phyloP scores from a whole-genome alignment of 495 filamentous ascomycete species.

The Aspergillus panamensis region DNA sequence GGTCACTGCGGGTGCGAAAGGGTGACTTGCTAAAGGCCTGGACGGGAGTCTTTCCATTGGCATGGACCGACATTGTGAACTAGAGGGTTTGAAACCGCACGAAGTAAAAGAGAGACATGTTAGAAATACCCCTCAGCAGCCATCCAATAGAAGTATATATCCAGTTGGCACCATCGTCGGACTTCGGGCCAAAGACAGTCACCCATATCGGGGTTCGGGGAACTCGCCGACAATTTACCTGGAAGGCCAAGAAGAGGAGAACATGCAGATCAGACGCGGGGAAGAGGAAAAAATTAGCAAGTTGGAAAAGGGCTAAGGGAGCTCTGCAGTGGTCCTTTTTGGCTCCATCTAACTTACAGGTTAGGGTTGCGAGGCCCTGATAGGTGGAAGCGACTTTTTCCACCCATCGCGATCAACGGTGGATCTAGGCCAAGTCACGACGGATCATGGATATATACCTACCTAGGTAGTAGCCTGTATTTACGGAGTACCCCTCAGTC shows the following conservation, averaged over 20 bases:
- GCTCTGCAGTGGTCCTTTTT: not conserved
- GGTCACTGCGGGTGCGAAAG: constrained; percentile 43
- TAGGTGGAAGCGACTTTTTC: constrained; percentile 11
- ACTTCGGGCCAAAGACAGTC: constrained; percentile 4
- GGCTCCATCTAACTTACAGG: not conserved
- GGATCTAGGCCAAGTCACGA: not conserved
- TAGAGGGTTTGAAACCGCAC: not conserved
- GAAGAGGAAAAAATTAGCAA: not conserved
- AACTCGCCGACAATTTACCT: constrained; percentile 5
- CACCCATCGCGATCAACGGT: constrained; percentile 1
- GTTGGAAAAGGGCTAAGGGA: not conserved
- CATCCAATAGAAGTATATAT: constrained; percentile 3
- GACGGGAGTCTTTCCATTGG: constrained; percentile 26
- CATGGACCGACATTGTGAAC: constrained; percentile 30
- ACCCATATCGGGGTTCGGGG: not conserved
- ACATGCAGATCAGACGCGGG: not conserved
- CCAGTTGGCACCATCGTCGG: not conserved
- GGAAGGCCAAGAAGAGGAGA: not conserved
- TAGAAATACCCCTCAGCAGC: not conserved
- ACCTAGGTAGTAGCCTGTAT: not conserved
- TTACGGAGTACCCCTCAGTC: not conserved
- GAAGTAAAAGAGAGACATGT: not conserved
- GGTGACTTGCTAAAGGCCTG: constrained; percentile 33
- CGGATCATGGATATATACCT: no score
- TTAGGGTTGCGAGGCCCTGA: not conserved